Conservation (phyloP, 1,284 basidiomycete species). For the Moniliophthora roreri region DNA sequence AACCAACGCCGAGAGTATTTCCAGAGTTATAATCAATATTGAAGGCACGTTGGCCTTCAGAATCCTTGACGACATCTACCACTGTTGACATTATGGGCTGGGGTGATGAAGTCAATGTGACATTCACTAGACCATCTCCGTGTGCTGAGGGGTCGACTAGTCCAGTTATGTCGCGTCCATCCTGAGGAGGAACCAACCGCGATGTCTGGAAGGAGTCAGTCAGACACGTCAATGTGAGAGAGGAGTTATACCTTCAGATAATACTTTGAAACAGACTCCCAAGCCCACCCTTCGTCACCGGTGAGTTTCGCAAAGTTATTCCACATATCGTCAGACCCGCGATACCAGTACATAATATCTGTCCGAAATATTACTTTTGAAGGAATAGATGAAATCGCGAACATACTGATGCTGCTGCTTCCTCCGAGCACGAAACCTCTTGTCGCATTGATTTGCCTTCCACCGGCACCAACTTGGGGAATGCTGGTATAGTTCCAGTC, state of each 20-base stretch:
- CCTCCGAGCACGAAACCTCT: no score
- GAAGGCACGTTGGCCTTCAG: constrained; percentile 18
- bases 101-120: constrained; percentile 12
- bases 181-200: no score
- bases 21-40: constrained; percentile 23
- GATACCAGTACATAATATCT: constrained; percentile 25
- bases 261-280: constrained; percentile 23
- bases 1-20: constrained; percentile 15
- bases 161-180: no score
- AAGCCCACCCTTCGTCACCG: constrained; percentile 30
- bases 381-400: no score
- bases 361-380: not conserved
- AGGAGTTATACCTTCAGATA: constrained; percentile 18
- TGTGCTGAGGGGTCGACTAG: no score
- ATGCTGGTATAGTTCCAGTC: no score
- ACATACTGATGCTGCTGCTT: no score
- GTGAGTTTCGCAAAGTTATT: constrained; percentile 28
- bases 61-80: constrained; percentile 11
- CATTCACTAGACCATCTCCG: no score
- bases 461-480: no score
- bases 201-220: not conserved
- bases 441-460: no score
- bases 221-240: not conserved
- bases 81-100: not conserved
- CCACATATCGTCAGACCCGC: constrained; percentile 24